Evolutionary conservation across 148 eudicot genomes (phyloP), one percentile per base, ranked within the genome.

Genomic region (Nyssa sinensis): DNA sequence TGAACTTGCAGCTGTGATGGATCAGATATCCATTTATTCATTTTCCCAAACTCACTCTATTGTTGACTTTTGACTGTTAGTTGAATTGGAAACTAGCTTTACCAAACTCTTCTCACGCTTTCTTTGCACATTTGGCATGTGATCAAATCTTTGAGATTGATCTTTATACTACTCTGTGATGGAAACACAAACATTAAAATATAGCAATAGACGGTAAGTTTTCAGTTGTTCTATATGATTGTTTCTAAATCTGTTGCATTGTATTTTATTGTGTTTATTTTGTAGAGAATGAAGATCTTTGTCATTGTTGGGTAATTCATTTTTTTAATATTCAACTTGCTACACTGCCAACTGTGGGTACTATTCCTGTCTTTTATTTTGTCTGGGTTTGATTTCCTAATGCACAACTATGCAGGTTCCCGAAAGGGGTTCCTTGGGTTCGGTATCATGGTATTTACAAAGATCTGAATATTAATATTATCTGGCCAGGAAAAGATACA

Each of bases 381-480:
- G 58, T 61, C 3, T 25, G 30, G 49, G 25, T 57, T 69, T 64
- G 19, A 32, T 51, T 9, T n/a, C 55, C 8, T 70, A 11, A 32
- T 44, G 7, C 21, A 8, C 12, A 49, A 47, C 34, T 27, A 59
- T 87, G 85, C 90, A 95, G 99, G 85, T 95, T 86, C 65, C 94
- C 99, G 0, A 80, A 86, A 76, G 99, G 91, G 35, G 96, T 93
- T 58, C 99, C 99, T 58, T 95, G 99, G 99, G 90, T 92, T 80
- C 85, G 96, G 11, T 93, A 88, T 80, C 84, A 78, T 81, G 99
- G 99, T 25, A 71, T 69, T 67, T 95, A 92, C 81, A 95, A 88
- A 81, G 79, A 81, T 84, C 73, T 95, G 82, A 85, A 89, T 66
- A 76, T 95, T 62, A 88, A 92, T 74, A 84, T 95, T 13, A 81